phyloP scores from a whole-genome alignment of 2,329 filamentous ascomycete genomes.

The Botrytis paeoniae region DNA sequence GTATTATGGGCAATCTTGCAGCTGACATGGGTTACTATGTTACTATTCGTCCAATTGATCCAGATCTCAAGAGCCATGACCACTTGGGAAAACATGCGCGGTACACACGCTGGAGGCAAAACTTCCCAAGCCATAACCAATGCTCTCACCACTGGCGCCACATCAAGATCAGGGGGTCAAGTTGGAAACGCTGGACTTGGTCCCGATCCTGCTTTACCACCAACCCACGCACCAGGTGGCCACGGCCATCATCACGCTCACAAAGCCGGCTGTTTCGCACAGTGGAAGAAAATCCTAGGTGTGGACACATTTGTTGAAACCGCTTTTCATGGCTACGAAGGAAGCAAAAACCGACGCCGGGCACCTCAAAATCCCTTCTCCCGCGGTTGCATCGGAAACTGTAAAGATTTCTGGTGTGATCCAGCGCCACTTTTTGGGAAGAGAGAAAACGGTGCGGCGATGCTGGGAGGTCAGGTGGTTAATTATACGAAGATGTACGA shows the following conservation, averaged over 20 bases:
- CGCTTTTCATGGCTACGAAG: constrained; percentile 68
- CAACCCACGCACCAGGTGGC: constrained; percentile 40
- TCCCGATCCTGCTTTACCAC: constrained; percentile 53
- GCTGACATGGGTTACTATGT: constrained; percentile 95
- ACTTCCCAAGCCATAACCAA: constrained; percentile 61
- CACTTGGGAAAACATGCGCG: constrained; percentile 94
- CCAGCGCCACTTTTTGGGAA: constrained; percentile 75
- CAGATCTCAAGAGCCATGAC: constrained; percentile 92
- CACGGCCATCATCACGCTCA: constrained; percentile 43
- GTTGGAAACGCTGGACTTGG: constrained; percentile 65
- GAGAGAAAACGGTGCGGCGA: constrained; percentile 68
- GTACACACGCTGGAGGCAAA: constrained; percentile 57
- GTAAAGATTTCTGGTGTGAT: constrained; percentile 95
- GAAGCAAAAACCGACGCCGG: constrained; percentile 48
- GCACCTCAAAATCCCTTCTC: constrained; percentile 75
- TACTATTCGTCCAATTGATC: constrained; percentile 87
- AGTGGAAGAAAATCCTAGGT: constrained; percentile 82
- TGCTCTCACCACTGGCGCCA: constrained; percentile 70
- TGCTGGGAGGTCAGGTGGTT: constrained; percentile 74
- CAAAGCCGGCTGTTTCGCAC: constrained; percentile 65
- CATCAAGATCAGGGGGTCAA: constrained; percentile 64
- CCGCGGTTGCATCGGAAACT: constrained; percentile 80
- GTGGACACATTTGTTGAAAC: constrained; percentile 94
- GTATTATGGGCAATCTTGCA: constrained; percentile 79
- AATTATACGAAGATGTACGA: constrained; percentile 93